Conservation (phyloP, 2,329 filamentous ascomycete species). For the Epichloe brachyelytri region DNA sequence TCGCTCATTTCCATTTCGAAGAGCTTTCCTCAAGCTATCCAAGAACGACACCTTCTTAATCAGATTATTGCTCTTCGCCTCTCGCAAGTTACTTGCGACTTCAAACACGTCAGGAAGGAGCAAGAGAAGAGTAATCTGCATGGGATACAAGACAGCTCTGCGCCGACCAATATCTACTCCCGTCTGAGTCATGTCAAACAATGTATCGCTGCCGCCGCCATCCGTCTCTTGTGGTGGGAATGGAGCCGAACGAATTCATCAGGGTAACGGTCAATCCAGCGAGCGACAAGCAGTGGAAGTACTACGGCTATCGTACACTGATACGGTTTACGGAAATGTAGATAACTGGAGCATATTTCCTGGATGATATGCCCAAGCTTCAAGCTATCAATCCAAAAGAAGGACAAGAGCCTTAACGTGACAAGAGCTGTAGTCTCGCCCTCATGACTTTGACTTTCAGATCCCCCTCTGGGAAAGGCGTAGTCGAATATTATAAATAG, state of each 20-base stretch:
- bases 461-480: conserved; percentile 25
- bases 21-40: conserved; percentile 47
- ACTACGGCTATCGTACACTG: conserved; percentile 52
- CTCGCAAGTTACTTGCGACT: conserved; percentile 53
- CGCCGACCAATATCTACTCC: conserved; percentile 44
- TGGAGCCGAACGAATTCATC: conserved; percentile 53
- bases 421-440: conserved; percentile 41
- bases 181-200: conserved; percentile 57
- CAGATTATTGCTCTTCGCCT: conserved; percentile 48
- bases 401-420: conserved; percentile 45
- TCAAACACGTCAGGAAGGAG: conserved; percentile 57
- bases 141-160: conserved; percentile 43
- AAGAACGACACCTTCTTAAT: conserved; percentile 54
- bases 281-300: conserved; percentile 47
- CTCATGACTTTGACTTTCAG: conserved; percentile 27
- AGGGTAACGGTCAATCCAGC: conserved; percentile 54
- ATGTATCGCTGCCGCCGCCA: conserved; percentile 49
- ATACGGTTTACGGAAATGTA: conserved; percentile 50
- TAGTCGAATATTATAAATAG: conserved; percentile 38
- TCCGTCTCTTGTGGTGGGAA: conserved; percentile 47
- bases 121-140: conserved; percentile 50
- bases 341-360: conserved; percentile 53
- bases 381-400: conserved; percentile 49
- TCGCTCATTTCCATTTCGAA: conserved; percentile 52
- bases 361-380: conserved; percentile 51